These are phyloP conservation scores for Cyclotella distinguenda DNA, from an alignment of 108 stramenopile species.

Conservation along the genomic window DNA sequence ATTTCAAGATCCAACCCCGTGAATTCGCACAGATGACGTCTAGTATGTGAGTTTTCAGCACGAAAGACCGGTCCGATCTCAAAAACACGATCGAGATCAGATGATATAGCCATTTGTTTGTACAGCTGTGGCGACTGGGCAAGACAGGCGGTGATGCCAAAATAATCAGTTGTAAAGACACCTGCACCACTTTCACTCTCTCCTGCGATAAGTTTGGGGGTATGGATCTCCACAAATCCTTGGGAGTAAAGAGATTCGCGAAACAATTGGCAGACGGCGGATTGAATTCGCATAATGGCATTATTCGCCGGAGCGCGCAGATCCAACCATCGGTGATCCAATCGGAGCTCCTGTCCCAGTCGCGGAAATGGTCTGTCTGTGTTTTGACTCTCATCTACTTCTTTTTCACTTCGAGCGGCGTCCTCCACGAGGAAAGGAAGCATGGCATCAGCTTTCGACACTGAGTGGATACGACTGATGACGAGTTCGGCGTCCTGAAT, in stretches of 20 bases:
- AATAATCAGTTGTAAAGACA: conserved; percentile 97
- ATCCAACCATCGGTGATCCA: conserved; percentile 96
- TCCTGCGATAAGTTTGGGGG: conserved; percentile 94
- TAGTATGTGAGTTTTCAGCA: conserved; percentile 94
- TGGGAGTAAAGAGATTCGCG: conserved; percentile 90
- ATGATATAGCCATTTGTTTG: conserved; percentile 98
- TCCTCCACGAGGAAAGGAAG: conserved; percentile 96
- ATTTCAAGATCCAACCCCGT: conserved; percentile 97
- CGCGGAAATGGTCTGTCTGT: conserved; percentile 95
- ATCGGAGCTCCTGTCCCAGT: conserved; percentile 86
- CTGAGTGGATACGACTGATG: conserved; percentile 82
- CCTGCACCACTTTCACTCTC: conserved; percentile 96
- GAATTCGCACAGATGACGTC: conserved; percentile 95
- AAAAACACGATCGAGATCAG: conserved; percentile 91
- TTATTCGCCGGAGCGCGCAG: conserved; percentile 95
- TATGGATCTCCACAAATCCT: conserved; percentile 93
- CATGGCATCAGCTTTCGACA: conserved; percentile 78
- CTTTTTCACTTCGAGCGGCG: conserved; percentile 86
- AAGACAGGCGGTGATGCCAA: conserved; percentile 92
- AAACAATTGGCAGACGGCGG: conserved; percentile 89
- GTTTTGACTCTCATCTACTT: conserved; percentile 88
- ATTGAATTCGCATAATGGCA: conserved; percentile 92
- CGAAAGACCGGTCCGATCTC: conserved; percentile 97
- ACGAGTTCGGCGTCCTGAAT: conserved; percentile 79
- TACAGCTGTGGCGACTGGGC: conserved; percentile 98